These are phyloP conservation scores for Pestalotiopsis fici DNA, from an alignment of 2,329 filamentous ascomycete species.

Conservation along the genomic window DNA sequence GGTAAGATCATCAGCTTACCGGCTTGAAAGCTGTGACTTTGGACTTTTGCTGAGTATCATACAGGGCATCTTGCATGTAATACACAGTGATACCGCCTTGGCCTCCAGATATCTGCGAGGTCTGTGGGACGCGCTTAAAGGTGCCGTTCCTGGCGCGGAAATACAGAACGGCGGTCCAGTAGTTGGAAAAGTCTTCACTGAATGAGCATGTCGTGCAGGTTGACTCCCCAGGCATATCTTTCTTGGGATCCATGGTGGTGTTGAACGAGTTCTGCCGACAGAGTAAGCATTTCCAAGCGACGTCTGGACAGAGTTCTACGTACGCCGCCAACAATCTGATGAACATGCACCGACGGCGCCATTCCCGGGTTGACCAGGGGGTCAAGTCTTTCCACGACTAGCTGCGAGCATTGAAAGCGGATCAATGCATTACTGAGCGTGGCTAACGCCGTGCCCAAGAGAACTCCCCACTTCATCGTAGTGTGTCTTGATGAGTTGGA, in stretches of 20 bases:
- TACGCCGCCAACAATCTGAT: conserved; percentile 6
- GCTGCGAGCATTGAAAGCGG: conserved; percentile 6
- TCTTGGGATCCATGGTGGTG: conserved; percentile 24
- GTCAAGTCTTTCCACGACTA: neutral
- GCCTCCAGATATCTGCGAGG: conserved; percentile 22
- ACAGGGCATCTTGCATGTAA: conserved; percentile 25
- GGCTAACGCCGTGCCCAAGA: neutral
- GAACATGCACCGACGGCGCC: neutral
- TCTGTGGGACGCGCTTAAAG: conserved; percentile 28
- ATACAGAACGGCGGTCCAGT: conserved; percentile 26
- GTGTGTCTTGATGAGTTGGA: neutral
- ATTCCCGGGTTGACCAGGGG: conserved; percentile 2
- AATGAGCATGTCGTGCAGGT: conserved; percentile 29
- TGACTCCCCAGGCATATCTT: conserved; percentile 22
- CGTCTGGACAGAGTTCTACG: neutral
- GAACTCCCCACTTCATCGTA: neutral
- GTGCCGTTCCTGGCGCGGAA: conserved; percentile 27
- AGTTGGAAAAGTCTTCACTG: conserved; percentile 28
- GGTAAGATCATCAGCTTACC: conserved; percentile 22
- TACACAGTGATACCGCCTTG: conserved; percentile 30
- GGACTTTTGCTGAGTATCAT: conserved; percentile 19
- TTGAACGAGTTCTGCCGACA: conserved; percentile 29
- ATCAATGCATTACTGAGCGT: neutral
- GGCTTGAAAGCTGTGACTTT: conserved; percentile 41
- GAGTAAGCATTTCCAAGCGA: conserved; percentile 22